These are phyloP conservation scores for Phytophthora ramorum DNA, from an alignment of 352 stramenopile genomes.

Conservation along the genomic window DNA sequence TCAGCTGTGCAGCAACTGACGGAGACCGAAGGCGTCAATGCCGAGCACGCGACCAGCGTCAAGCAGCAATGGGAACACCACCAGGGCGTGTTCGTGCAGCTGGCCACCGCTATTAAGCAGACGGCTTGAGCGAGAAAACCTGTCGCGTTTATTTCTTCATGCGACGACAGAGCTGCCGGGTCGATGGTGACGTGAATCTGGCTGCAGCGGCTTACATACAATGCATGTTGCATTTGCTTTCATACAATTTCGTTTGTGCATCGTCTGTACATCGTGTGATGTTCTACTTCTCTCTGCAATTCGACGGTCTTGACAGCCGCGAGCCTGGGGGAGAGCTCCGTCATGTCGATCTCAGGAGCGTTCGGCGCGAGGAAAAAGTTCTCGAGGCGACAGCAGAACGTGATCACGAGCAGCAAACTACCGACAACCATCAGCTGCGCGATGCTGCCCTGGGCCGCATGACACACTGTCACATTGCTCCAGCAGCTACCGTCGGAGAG, in stretches of 20 bases:
- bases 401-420: conserved; percentile 44
- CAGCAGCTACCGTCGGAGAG: conserved; percentile 10
- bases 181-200: background rate
- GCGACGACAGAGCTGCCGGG: conserved; percentile 9
- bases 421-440: conserved; percentile 45
- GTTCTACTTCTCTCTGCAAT: background rate
- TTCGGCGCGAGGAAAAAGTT: conserved; percentile 50
- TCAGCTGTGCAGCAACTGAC: conserved; percentile 56
- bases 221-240: conserved; percentile 37
- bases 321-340: conserved; percentile 46
- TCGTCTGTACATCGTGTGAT: background rate
- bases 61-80: conserved; percentile 69
- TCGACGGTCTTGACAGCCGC: background rate
- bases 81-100: conserved; percentile 74
- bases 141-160: conserved; percentile 21
- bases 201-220: conserved; percentile 13
- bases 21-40: conserved; percentile 29
- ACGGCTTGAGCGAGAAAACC: conserved; percentile 34
- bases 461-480: conserved; percentile 9
- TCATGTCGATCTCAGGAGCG: conserved; percentile 39
- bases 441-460: conserved; percentile 28
- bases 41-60: conserved; percentile 39
- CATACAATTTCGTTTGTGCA: conserved; percentile 1
- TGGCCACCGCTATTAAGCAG: conserved; percentile 86
- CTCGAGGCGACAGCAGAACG: conserved; percentile 65